phyloP scores from a whole-genome alignment of 352 stramenopile genomes.

The Pythium diclinum region DNA sequence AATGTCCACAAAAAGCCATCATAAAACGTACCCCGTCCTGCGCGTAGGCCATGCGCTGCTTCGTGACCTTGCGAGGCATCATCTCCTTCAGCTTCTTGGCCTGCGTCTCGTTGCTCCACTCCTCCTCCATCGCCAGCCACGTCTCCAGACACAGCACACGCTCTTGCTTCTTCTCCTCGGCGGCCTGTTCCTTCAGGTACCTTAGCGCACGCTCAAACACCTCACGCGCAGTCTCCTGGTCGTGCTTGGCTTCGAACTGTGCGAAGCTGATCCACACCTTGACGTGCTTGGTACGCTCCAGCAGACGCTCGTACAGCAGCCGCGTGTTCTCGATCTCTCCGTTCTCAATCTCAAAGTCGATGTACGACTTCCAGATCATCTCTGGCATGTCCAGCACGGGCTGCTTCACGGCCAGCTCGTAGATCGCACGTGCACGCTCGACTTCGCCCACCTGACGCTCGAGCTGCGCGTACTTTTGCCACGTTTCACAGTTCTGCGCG shows the following conservation, averaged over 20 bases:
- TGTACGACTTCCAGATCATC: conserved; percentile 98
- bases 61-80: conserved; percentile 95
- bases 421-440: conserved; percentile 93
- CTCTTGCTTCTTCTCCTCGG: conserved; percentile 90
- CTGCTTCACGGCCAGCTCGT: conserved; percentile 95
- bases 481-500: conserved; percentile 91
- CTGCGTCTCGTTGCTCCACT: conserved; percentile 44
- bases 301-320: conserved; percentile 93
- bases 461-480: conserved; percentile 95
- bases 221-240: conserved; percentile 72
- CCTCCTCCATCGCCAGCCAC: conserved; percentile 94
- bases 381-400: conserved; percentile 97
- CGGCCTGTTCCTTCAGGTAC: conserved; percentile 84
- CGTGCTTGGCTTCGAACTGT: conserved; percentile 76
- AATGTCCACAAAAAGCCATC: not conserved
- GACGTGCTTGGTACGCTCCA: conserved; percentile 97
- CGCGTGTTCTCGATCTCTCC: conserved; percentile 84
- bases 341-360: conserved; percentile 97
- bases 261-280: conserved; percentile 95
- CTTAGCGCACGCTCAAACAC: conserved; percentile 92
- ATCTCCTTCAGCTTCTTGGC: conserved; percentile 91
- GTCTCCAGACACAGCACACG: conserved; percentile 96
- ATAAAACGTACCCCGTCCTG: conserved; percentile 76
- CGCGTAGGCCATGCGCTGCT: conserved; percentile 93
- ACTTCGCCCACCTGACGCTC: conserved; percentile 95